These are phyloP conservation scores for Citrus glauca DNA, from an alignment of 345 rosid species.

Conservation along the genomic window DNA sequence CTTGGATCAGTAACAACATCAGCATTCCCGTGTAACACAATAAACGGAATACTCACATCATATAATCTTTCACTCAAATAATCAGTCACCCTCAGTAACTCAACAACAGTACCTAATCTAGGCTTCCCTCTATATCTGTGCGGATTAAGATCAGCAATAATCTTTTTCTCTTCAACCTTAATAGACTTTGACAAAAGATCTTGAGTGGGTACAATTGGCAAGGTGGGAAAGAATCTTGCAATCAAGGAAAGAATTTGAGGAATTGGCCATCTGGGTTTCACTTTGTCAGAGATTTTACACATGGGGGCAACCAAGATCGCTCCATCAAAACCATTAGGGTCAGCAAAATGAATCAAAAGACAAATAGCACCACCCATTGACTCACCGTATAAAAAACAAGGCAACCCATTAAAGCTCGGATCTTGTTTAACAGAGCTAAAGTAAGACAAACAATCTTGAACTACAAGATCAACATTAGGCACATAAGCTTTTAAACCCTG, in stretches of 20 bases:
- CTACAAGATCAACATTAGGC: constrained; percentile 65
- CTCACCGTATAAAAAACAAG: constrained; percentile 69
- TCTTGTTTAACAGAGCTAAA: constrained; percentile 45
- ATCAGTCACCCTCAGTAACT: constrained; percentile 69
- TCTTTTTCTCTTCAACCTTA: constrained; percentile 61
- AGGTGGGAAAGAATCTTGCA: constrained; percentile 67
- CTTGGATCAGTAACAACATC: constrained; percentile 81
- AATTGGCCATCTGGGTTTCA: constrained; percentile 77
- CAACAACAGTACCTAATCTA: constrained; percentile 71
- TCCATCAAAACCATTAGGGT: constrained; percentile 53
- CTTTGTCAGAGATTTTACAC: constrained; percentile 76
- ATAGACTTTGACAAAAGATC: constrained; percentile 57
- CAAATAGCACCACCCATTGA: constrained; percentile 85
- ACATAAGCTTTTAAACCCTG: constrained; percentile 62
- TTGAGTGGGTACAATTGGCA: constrained; percentile 68
- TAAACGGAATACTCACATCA: constrained; percentile 57
- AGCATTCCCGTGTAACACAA: constrained; percentile 67
- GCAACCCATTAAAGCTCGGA: constrained; percentile 34
- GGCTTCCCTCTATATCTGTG: constrained; percentile 71
- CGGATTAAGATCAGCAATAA: constrained; percentile 55
- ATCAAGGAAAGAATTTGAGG: constrained; percentile 47
- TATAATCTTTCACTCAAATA: constrained; percentile 37
- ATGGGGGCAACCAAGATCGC: constrained; percentile 79
- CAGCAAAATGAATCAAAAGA: constrained; percentile 55
- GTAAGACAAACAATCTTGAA: constrained; percentile 53